phyloP scores from a whole-genome alignment of 1,284 basidiomycete species.

The Cutaneotrichosporon mucoides region DNA sequence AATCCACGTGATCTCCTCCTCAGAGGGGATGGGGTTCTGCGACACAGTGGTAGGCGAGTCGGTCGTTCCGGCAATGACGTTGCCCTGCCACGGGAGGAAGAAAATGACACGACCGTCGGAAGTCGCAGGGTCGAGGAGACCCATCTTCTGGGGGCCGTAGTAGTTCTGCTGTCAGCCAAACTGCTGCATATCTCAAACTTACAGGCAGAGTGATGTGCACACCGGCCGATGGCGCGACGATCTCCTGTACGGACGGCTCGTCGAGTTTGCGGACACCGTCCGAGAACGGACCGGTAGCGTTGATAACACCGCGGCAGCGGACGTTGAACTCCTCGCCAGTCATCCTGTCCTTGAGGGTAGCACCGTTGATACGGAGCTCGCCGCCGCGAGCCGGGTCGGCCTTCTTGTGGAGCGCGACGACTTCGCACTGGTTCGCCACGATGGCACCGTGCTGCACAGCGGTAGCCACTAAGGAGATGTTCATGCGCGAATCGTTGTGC shows the following conservation, averaged over 20 bases:
- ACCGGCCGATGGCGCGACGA: conserved; percentile 90
- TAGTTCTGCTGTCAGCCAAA: conserved; percentile 58
- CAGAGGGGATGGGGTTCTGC: conserved; percentile 74
- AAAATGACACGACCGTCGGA: conserved; percentile 97
- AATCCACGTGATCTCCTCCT: conserved; percentile 96
- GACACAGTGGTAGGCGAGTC: conserved; percentile 77
- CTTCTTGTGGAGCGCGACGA: conserved; percentile 71
- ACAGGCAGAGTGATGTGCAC: conserved; percentile 90
- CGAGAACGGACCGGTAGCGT: conserved; percentile 92
- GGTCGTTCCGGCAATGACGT: conserved; percentile 95
- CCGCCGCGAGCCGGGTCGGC: conserved; percentile 53
- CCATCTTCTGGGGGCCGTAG: conserved; percentile 93
- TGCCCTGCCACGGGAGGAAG: conserved; percentile 98
- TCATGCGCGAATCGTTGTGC: conserved; percentile 98
- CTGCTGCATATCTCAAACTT: conserved; percentile 2
- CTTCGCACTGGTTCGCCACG: conserved; percentile 86
- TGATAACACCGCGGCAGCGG: conserved; percentile 87
- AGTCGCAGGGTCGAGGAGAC: conserved; percentile 89
- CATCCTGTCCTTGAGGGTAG: conserved; percentile 72
- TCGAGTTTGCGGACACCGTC: conserved; percentile 85
- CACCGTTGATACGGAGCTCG: conserved; percentile 64
- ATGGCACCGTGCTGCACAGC: conserved; percentile 90
- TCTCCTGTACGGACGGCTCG: conserved; percentile 73
- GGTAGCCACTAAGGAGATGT: conserved; percentile 87
- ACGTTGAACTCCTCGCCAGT: conserved; percentile 74